Base-by-base conservation (phyloP, 768 basidiomycete genomes). In the Hypholoma sublateritium region DNA sequence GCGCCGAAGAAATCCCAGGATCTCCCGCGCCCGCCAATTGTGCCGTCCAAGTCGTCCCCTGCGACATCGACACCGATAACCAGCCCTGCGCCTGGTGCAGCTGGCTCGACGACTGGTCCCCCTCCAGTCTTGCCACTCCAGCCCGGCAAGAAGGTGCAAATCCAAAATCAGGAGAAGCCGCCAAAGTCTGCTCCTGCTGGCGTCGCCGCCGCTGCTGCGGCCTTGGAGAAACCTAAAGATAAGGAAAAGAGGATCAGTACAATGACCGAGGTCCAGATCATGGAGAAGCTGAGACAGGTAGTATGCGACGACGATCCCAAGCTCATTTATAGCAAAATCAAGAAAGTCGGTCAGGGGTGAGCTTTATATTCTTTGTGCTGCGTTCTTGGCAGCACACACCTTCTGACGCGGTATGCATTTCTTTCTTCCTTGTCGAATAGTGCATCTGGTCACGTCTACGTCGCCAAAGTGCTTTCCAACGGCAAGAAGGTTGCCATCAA, bases 301-400 rank as follows among this genome's bases (percentile, higher is more conserved):
- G 95, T 98, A 46, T 86, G 81, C 42, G 76, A 83, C 42, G 88
- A 93, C 19, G 96, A 98, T 69, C 96, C 96, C 21, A 94, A 91
- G 74, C 66, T 80, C 62, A 69, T 96, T 17, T 99, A 98, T 72
- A 91, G 89, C 65, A 98, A 97, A 80, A 97, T 98, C 72, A 95
- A 93, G 79, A 99, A 98, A 77, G 93, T 99, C 59, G 96, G 96
- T 34, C 96, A 99, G 72, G 96, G 95, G 94, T 97, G 70, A 71
- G 92, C 80, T 11, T 35, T 59, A 19, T 43, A 3, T 34, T 17
- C 22, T 12, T 13, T 41, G 16, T 5, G 3, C 12, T 13, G 5
- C 39, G 5, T 16, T 5, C 39, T 41, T 41, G 8, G 5, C 16
- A 41, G 39, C 13, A 41, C 39, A 14, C 22, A 9, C 24, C 14